phyloP scores from a whole-genome alignment of 192 early-diverging fungal species.

The Geranomyces michiganensis region DNA sequence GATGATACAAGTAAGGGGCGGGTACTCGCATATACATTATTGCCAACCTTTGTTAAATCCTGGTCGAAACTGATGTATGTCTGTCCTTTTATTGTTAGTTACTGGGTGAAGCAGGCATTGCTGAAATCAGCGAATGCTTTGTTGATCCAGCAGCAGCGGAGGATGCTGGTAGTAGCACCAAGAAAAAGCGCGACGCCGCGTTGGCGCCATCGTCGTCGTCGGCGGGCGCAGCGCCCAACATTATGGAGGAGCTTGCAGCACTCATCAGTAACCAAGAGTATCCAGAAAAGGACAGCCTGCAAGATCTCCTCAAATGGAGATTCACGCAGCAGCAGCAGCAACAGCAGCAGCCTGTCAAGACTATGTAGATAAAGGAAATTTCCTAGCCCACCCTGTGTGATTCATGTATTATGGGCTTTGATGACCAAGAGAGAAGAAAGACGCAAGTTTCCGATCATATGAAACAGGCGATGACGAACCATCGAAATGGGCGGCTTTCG shows the following conservation, averaged over 20 bases:
- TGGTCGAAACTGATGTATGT: not conserved
- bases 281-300: constrained; percentile 55
- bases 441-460: too few relatives aligned
- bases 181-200: too few relatives aligned
- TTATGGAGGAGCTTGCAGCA: constrained; percentile 55
- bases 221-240: constrained; percentile 7
- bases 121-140: constrained; percentile 55
- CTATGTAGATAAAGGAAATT: not conserved
- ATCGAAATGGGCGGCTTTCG: too few relatives aligned
- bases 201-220: too few relatives aligned
- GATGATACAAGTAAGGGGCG: constrained; percentile 48
- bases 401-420: too few relatives aligned
- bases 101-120: constrained; percentile 49
- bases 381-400: too few relatives aligned
- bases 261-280: constrained; percentile 55
- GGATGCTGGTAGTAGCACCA: not conserved
- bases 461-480: too few relatives aligned
- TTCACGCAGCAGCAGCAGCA: constrained; percentile 26
- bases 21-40: not conserved
- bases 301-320: constrained; percentile 57
- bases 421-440: too few relatives aligned
- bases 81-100: constrained; percentile 10
- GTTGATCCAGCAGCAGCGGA: constrained; percentile 16
- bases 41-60: not conserved
- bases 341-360: not conserved